These are phyloP conservation scores for Carex myosuroides DNA, from an alignment of 176 grass and related monocot species.

Conservation along the genomic window DNA sequence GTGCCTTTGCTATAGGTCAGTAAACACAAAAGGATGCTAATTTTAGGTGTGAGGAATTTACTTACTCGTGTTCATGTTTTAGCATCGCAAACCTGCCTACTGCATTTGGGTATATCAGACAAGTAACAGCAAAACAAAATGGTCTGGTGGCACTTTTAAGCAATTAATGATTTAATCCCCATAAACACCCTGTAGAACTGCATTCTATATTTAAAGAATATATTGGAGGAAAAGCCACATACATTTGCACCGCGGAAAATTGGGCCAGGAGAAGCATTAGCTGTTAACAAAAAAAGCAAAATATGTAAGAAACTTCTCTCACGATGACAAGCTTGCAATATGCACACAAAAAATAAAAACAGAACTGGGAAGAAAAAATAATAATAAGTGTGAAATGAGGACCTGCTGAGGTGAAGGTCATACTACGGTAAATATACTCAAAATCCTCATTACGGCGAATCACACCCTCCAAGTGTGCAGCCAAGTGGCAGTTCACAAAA, in stretches of 20 bases:
- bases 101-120: neutral
- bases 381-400: neutral
- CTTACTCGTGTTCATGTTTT: neutral
- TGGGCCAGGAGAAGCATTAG: conserved; percentile 44
- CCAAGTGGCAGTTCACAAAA: conserved; percentile 97
- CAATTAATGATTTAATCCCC: neutral
- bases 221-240: conserved; percentile 35
- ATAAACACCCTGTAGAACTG: neutral
- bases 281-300: conserved; percentile 41
- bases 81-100: neutral
- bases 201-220: conserved; percentile 1
- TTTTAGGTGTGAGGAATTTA: neutral
- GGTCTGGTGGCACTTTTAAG: neutral
- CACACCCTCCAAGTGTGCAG: conserved; percentile 92
- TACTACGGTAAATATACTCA: conserved; percentile 75
- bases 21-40: neutral
- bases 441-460: conserved; percentile 86
- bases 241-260: conserved; percentile 63
- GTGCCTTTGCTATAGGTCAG: neutral
- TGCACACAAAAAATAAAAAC: conserved; percentile 15
- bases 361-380: conserved; percentile 9
- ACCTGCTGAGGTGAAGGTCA: conserved; percentile 71
- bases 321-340: neutral
- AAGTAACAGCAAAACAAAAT: conserved; percentile 1
- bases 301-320: neutral